Evolutionary conservation across 192 early-diverging fungal genomes (phyloP).

Genomic region (Umbelopsis sp.): DNA sequence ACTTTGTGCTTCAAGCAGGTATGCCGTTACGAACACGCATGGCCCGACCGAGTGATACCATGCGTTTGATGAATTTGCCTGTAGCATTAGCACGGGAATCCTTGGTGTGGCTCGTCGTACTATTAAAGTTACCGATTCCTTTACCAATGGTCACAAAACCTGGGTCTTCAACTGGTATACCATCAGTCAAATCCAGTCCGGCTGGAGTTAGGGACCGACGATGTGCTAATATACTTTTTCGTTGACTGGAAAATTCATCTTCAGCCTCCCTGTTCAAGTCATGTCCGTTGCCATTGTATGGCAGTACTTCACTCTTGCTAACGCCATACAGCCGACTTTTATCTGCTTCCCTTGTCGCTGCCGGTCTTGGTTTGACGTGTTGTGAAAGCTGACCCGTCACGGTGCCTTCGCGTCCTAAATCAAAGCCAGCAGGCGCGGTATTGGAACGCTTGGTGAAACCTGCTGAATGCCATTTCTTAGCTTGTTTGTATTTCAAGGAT

Average conservation of each 20-base stretch:
- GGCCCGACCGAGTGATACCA: background rate
- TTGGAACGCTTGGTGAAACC: background rate
- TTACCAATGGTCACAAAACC: slow-evolving; percentile 17
- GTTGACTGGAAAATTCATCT: slow-evolving; percentile 7
- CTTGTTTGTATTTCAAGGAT: background rate
- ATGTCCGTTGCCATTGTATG: background rate
- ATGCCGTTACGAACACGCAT: slow-evolving; percentile 11
- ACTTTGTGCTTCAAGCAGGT: background rate
- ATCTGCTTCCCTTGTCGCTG: too few relatives aligned
- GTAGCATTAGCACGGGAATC: slow-evolving; percentile 11
- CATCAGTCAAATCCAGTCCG: slow-evolving; percentile 18
- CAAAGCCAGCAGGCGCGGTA: background rate
- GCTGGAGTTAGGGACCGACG: slow-evolving; percentile 21
- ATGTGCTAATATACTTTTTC: slow-evolving; percentile 19
- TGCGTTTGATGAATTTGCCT: slow-evolving; percentile 17
- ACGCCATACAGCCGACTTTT: too few relatives aligned
- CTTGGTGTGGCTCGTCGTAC: background rate
- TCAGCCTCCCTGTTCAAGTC: background rate
- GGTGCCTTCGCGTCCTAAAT: background rate
- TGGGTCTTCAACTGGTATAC: slow-evolving; percentile 15
- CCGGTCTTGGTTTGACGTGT: background rate
- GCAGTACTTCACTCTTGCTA: too few relatives aligned
- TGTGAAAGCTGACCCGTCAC: background rate
- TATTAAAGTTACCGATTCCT: slow-evolving; percentile 3
- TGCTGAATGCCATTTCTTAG: background rate